These are phyloP conservation scores for Citrus sp. DNA, from an alignment of 345 rosid species.

Conservation along the genomic window DNA sequence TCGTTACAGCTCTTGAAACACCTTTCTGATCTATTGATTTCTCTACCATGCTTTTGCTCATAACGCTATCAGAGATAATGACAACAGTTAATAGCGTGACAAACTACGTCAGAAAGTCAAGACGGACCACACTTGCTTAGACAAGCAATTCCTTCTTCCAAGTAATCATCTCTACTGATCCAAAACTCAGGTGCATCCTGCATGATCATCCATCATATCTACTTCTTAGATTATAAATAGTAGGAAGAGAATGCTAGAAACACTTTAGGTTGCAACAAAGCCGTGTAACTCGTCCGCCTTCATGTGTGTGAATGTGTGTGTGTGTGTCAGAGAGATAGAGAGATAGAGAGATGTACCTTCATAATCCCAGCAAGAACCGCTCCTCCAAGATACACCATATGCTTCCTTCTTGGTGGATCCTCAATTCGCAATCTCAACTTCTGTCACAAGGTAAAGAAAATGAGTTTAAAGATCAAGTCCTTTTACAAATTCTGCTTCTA, in stretches of 20 bases:
- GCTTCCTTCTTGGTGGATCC: constrained; percentile 98
- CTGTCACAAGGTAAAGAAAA: constrained; percentile 34
- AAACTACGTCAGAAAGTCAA: constrained; percentile 10
- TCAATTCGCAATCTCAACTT: constrained; percentile 82
- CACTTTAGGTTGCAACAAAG: not conserved
- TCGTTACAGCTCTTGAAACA: not conserved
- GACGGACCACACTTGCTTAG: constrained; percentile 72
- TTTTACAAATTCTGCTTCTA: constrained; percentile 8
- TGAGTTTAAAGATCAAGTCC: not conserved
- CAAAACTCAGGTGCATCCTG: constrained; percentile 99
- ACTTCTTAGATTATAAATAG: not conserved
- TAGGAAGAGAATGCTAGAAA: not conserved
- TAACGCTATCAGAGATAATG: not conserved
- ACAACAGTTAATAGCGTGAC: not conserved
- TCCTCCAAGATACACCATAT: constrained; percentile 98
- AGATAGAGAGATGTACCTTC: constrained; percentile 55
- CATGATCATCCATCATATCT: constrained; percentile 12
- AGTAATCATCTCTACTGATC: constrained; percentile 88
- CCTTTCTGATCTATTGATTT: not conserved
- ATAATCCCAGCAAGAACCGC: constrained; percentile 98
- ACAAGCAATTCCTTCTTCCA: constrained; percentile 84
- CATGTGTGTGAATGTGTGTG: not conserved
- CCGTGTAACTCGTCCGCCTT: not conserved
- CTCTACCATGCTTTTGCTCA: not conserved
- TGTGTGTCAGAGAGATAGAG: not conserved